These are phyloP conservation scores for Fusarium sp. DNA, from an alignment of 2,329 filamentous ascomycete species.

Conservation along the genomic window DNA sequence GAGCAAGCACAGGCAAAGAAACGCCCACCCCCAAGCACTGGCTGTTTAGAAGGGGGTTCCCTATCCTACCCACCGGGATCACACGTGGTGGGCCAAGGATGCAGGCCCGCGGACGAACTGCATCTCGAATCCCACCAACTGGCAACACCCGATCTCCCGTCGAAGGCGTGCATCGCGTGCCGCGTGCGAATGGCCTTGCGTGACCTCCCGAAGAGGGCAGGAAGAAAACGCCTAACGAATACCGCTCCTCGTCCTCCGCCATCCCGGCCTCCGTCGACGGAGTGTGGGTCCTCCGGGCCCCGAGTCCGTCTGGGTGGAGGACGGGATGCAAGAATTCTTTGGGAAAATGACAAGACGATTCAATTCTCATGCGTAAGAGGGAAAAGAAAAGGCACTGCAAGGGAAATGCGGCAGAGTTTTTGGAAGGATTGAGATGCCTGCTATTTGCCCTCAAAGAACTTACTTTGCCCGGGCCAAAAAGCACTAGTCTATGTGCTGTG, in stretches of 20 bases:
- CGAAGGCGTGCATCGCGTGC: background rate
- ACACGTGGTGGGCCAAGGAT: slow-evolving; percentile 44
- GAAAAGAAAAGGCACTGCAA: slow-evolving; percentile 3
- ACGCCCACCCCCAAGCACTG: background rate
- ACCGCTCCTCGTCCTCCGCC: background rate
- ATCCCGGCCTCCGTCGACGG: slow-evolving; percentile 8
- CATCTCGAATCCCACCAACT: slow-evolving; percentile 40
- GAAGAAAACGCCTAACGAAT: slow-evolving; percentile 1
- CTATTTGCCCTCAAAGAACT: slow-evolving; percentile 5
- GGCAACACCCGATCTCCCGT: slow-evolving; percentile 14
- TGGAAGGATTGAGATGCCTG: slow-evolving; percentile 5
- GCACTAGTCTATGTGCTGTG: background rate
- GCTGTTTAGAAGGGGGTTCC: background rate
- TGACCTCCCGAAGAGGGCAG: slow-evolving; percentile 4
- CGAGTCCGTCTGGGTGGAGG: background rate
- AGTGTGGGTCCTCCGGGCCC: slow-evolving; percentile 19
- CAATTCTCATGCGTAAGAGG: slow-evolving; percentile 7
- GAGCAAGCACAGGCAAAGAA: slow-evolving; percentile 14
- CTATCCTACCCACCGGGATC: slow-evolving; percentile 27
- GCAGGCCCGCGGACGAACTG: slow-evolving; percentile 44
- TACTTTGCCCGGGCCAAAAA: background rate
- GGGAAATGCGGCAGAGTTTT: background rate
- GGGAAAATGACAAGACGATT: slow-evolving; percentile 15
- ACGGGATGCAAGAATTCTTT: slow-evolving; percentile 11
- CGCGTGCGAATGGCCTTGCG: slow-evolving; percentile 1